These are phyloP conservation scores for Fomitopsis pinicola DNA, from an alignment of 1,284 basidiomycete species.

Conservation along the genomic window DNA sequence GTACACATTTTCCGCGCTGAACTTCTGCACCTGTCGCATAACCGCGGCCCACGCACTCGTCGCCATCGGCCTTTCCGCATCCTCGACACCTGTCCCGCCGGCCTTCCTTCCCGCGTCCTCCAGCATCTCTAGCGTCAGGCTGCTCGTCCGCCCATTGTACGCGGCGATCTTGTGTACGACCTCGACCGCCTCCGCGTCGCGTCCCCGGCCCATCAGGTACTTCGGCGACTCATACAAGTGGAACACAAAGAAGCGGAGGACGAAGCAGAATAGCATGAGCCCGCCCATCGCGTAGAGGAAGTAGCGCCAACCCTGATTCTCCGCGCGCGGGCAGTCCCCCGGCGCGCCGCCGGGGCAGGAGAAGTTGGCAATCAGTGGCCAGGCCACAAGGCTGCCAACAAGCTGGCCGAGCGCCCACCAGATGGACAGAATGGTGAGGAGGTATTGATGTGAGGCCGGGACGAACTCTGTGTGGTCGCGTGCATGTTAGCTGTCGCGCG, in stretches of 20 bases:
- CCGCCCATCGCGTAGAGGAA: slow-evolving; percentile 60
- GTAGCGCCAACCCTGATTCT: slow-evolving; percentile 74
- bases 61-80: slow-evolving; percentile 16
- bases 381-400: slow-evolving; percentile 56
- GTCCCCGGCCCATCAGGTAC: slow-evolving; percentile 69
- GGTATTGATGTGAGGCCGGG: slow-evolving; percentile 57
- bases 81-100: not conserved
- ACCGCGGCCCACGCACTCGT: slow-evolving; percentile 33
- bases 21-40: slow-evolving; percentile 38
- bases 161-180: slow-evolving; percentile 65
- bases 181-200: slow-evolving; percentile 67
- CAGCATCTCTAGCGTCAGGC: slow-evolving; percentile 48
- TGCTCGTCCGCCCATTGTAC: slow-evolving; percentile 54
- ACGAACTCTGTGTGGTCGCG: slow-evolving; percentile 42
- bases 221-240: slow-evolving; percentile 74
- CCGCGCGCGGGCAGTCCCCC: slow-evolving; percentile 36
- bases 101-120: slow-evolving; percentile 23
- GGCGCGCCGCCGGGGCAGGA: slow-evolving; percentile 40
- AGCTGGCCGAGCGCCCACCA: slow-evolving; percentile 67
- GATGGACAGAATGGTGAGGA: slow-evolving; percentile 58
- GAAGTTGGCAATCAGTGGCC: slow-evolving; percentile 62
- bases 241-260: slow-evolving; percentile 71
- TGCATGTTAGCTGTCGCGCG: not conserved
- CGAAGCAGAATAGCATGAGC: slow-evolving; percentile 59
- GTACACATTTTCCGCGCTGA: slow-evolving; percentile 44